Conservation (phyloP, 129 eudicot species). For the Calendula officinalis region DNA sequence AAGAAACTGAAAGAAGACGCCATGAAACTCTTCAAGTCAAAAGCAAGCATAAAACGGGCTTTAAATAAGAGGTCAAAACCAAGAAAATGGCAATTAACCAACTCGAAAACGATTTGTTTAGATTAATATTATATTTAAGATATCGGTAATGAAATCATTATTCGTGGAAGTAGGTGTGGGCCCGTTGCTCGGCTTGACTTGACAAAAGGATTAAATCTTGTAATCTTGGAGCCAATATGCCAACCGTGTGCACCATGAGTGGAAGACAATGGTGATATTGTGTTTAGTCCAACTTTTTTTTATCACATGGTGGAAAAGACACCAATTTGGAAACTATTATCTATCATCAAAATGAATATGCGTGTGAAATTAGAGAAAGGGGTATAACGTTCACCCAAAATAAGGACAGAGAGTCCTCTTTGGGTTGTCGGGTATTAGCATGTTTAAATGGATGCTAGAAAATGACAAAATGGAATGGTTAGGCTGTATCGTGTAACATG, state of each 20-base stretch:
- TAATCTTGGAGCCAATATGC: conserved; percentile 16
- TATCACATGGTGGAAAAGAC: conserved; percentile 15
- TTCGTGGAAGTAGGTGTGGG: background rate
- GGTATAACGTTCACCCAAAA: background rate
- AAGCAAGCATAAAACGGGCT: conserved; percentile 14
- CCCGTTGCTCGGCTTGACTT: conserved; percentile 11
- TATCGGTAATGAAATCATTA: background rate
- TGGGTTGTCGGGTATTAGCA: too few relatives aligned
- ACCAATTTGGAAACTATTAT: background rate
- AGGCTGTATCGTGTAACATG: too few relatives aligned
- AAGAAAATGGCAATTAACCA: conserved; percentile 3
- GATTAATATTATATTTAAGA: background rate
- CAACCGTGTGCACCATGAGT: conserved; percentile 29
- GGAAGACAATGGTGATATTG: conserved; percentile 28
- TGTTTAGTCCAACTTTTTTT: background rate
- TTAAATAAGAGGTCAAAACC: conserved; percentile 4
- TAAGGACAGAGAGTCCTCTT: too few relatives aligned
- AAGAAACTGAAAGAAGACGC: conserved; percentile 23
- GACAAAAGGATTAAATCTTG: conserved; percentile 17
- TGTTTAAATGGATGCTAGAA: too few relatives aligned
- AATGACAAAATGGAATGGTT: too few relatives aligned
- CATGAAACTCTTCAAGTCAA: conserved; percentile 23
- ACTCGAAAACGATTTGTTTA: background rate
- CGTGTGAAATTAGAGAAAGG: background rate
- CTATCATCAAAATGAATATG: background rate